Evolutionary conservation across 2,329 filamentous ascomycete genomes (phyloP).

Genomic region (Fusarium odoratissimum): DNA sequence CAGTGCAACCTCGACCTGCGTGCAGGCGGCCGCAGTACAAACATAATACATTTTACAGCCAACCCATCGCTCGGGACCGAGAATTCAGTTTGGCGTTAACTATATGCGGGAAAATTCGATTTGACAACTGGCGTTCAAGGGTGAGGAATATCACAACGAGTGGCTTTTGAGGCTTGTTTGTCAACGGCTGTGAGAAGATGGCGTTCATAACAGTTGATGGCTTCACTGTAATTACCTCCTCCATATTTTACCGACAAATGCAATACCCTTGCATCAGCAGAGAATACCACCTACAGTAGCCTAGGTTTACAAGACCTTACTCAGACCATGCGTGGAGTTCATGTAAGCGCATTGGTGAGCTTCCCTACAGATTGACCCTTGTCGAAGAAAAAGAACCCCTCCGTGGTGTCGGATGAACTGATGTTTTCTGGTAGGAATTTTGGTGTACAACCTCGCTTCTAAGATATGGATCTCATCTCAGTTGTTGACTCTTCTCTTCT

Average conservation of each 20-base stretch:
- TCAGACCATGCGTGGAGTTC: constrained; percentile 44
- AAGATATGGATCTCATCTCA: neutral
- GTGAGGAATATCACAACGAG: constrained; percentile 2
- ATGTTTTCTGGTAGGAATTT: constrained; percentile 23
- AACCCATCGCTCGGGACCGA: constrained; percentile 12
- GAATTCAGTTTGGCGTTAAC: constrained; percentile 7
- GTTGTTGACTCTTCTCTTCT: constrained; percentile 5
- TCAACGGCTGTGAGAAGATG: neutral
- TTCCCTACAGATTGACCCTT: constrained; percentile 5
- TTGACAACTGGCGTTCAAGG: neutral
- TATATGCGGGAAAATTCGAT: neutral
- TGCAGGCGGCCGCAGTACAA: constrained; percentile 27
- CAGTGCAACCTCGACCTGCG: constrained; percentile 28
- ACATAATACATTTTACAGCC: neutral
- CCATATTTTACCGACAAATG: neutral
- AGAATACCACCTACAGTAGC: constrained; percentile 15
- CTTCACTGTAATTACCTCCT: neutral
- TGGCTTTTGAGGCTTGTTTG: constrained; percentile 15
- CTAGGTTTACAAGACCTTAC: constrained; percentile 18
- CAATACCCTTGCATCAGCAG: constrained; percentile 13
- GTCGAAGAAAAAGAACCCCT: constrained; percentile 5
- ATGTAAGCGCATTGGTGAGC: constrained; percentile 34
- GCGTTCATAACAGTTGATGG: neutral
- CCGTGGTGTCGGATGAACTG: constrained; percentile 27
- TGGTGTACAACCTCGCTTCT: constrained; percentile 19